Conservation (phyloP, 345 rosid species). For the Corchorus olitorius region DNA sequence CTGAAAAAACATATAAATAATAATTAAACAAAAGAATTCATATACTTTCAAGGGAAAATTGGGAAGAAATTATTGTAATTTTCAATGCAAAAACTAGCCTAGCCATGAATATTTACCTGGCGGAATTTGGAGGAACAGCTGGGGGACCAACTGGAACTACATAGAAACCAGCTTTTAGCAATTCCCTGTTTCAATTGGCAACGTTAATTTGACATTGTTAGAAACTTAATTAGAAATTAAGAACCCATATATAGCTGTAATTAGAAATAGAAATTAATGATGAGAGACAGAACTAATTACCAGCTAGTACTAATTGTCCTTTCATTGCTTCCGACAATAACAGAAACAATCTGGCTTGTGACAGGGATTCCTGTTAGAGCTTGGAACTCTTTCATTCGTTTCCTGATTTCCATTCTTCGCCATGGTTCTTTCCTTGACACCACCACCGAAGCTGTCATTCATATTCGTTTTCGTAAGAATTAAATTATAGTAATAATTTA, state of each 20-base stretch:
- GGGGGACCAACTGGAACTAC: too few species aligned
- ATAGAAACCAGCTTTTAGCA: too few species aligned
- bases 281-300: background rate
- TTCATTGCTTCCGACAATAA: background rate
- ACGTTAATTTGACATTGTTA: too few species aligned
- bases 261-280: too few species aligned
- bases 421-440: conserved; percentile 3
- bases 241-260: too few species aligned
- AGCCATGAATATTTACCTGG: too few species aligned
- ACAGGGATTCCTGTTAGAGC: conserved; percentile 7
- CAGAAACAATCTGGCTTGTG: background rate
- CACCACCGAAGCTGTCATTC: background rate
- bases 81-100: too few species aligned
- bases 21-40: background rate
- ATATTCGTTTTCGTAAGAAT: background rate
- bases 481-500: background rate
- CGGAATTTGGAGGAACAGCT: too few species aligned
- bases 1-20: background rate
- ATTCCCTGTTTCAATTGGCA: too few species aligned
- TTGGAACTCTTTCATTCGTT: conserved; percentile 11
- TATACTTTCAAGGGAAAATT: too few species aligned
- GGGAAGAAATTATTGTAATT: too few species aligned
- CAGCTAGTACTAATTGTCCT: background rate
- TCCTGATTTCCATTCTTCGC: conserved; percentile 1
- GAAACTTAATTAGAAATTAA: too few species aligned